Conservation (phyloP, 768 basidiomycete species). For the Xerocomellus dryophilus region DNA sequence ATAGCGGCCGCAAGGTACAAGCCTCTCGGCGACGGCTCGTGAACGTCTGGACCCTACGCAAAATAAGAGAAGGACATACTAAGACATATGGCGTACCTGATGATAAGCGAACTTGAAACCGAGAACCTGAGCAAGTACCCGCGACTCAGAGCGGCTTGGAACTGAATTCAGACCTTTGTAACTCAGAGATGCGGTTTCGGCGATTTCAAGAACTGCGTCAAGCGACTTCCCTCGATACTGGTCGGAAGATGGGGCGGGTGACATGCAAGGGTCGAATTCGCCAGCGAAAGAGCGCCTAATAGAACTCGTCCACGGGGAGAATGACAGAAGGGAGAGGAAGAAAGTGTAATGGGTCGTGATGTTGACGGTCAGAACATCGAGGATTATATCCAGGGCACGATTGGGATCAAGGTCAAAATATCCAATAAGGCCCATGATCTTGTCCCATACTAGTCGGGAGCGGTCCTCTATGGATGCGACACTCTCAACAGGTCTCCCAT, state of each 20-base stretch:
- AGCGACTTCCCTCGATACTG: slow-evolving; percentile 57
- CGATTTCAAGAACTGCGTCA: slow-evolving; percentile 61
- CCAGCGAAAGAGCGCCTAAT: slow-evolving; percentile 31
- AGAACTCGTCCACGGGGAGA: slow-evolving; percentile 83
- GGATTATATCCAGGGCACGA: slow-evolving; percentile 86
- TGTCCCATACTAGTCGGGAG: slow-evolving; percentile 72
- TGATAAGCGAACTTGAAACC: slow-evolving; percentile 98
- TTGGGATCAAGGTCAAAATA: slow-evolving; percentile 98
- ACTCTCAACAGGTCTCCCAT: slow-evolving; percentile 64
- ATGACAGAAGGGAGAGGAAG: slow-evolving; percentile 81
- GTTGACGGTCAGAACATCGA: slow-evolving; percentile 86
- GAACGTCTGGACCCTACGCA: slow-evolving; percentile 50
- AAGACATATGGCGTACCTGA: slow-evolving; percentile 53
- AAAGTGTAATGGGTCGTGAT: slow-evolving; percentile 81
- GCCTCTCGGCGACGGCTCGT: slow-evolving; percentile 63
- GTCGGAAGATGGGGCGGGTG: slow-evolving; percentile 36
- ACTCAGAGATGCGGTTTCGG: slow-evolving; percentile 36
- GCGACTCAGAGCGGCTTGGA: slow-evolving; percentile 39
- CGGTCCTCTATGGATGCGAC: slow-evolving; percentile 57
- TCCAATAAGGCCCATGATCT: slow-evolving; percentile 84
- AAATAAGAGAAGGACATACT: slow-evolving; percentile 10
- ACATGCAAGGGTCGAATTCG: slow-evolving; percentile 35
- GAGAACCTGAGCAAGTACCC: slow-evolving; percentile 83
- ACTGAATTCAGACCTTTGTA: slow-evolving; percentile 6
- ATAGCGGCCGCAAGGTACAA: slow-evolving; percentile 83